Evolutionary conservation across 2,329 filamentous ascomycete genomes (phyloP).

Genomic region (Elsinoe necatrix): DNA sequence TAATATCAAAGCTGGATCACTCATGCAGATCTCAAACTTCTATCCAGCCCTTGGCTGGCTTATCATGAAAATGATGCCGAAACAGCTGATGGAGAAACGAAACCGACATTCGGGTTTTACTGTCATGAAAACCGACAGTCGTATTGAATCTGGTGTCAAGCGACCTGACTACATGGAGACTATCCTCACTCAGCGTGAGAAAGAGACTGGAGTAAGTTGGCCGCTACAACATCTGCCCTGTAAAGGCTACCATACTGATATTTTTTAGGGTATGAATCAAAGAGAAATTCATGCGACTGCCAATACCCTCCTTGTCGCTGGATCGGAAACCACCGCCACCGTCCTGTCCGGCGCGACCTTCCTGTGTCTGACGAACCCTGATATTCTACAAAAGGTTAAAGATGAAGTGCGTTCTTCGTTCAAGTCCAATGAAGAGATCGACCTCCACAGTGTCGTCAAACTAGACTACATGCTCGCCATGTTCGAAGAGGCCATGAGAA

Average conservation of each 20-base stretch:
- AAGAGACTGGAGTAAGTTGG: background rate
- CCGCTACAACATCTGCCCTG: no score
- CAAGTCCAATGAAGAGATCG: slow-evolving; percentile 28
- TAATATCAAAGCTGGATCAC: background rate
- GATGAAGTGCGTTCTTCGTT: slow-evolving; percentile 30
- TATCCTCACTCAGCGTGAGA: slow-evolving; percentile 1
- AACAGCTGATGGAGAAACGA: background rate
- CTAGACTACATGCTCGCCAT: slow-evolving; percentile 34
- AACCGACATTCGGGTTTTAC: background rate
- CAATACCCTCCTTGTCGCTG: slow-evolving; percentile 30
- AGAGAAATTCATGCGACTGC: slow-evolving; percentile 29
- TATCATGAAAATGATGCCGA: background rate
- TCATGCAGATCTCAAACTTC: background rate
- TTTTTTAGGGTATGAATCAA: slow-evolving; percentile 7
- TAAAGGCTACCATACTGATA: background rate
- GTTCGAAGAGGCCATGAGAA: slow-evolving; percentile 29
- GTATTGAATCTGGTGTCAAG: background rate
- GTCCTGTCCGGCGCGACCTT: slow-evolving; percentile 27
- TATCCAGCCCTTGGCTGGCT: background rate
- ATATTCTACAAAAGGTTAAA: slow-evolving; percentile 25
- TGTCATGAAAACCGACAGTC: background rate
- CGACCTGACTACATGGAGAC: slow-evolving; percentile 6
- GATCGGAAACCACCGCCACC: slow-evolving; percentile 33
- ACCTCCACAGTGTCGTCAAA: slow-evolving; percentile 26
- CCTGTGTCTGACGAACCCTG: slow-evolving; percentile 26